These are phyloP conservation scores for Colletotrichum viniferum DNA, from an alignment of 2,329 filamentous ascomycete species.

Conservation along the genomic window DNA sequence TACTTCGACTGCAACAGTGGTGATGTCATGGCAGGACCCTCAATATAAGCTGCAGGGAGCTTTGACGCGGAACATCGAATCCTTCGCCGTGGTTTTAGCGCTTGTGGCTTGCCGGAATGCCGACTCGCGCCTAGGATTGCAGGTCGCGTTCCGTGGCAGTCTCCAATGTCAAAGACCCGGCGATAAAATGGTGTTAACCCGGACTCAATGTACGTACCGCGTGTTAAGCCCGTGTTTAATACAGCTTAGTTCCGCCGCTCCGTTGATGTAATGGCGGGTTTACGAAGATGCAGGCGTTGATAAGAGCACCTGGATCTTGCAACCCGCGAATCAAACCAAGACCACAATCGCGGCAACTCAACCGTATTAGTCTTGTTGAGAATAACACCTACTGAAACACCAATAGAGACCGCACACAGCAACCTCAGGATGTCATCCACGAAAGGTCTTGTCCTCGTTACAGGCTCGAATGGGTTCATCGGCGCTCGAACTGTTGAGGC, in stretches of 20 bases:
- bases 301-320: not conserved
- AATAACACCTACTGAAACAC: not conserved
- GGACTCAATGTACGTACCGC: not conserved
- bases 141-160: not conserved
- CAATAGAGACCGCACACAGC: not conserved
- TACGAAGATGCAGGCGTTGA: not conserved
- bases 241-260: not conserved
- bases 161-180: not conserved
- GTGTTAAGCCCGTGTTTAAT: not conserved
- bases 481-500: conserved; percentile 37
- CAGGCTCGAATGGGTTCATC: conserved; percentile 45
- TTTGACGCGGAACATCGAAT: not conserved
- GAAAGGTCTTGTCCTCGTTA: conserved; percentile 32
- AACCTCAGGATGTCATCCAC: not conserved
- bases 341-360: not conserved
- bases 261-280: not conserved
- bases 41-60: not conserved
- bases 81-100: not conserved
- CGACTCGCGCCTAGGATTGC: not conserved
- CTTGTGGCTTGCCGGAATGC: not conserved
- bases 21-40: not conserved
- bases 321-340: not conserved
- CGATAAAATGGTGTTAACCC: not conserved
- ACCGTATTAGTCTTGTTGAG: too few species aligned
- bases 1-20: not conserved